Evolutionary conservation across 371 early-diverging fungal genomes (phyloP).

Genomic region (Rhizopus stolonifer): DNA sequence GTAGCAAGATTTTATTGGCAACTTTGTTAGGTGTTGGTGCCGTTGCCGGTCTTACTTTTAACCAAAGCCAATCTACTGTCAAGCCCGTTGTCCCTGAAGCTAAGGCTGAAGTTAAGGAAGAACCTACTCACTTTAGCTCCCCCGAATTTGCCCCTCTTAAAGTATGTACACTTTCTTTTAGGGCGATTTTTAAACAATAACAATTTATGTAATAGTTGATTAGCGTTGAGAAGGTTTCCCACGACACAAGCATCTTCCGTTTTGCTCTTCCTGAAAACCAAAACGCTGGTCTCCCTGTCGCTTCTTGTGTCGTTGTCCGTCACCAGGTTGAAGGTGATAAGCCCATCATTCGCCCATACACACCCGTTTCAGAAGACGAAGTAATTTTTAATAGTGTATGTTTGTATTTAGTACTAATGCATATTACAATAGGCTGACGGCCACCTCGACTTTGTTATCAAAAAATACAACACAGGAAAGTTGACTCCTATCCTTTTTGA

Average conservation of each 20-base stretch:
- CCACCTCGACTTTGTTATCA: slow-evolving; percentile 87
- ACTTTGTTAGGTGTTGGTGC: slow-evolving; percentile 40
- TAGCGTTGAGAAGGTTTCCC: slow-evolving; percentile 62
- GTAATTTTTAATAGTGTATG: too few species aligned
- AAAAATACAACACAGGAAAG: slow-evolving; percentile 69
- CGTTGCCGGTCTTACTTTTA: slow-evolving; percentile 46
- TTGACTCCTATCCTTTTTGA: slow-evolving; percentile 78
- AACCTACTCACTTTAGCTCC: slow-evolving; percentile 60
- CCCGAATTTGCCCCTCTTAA: slow-evolving; percentile 71
- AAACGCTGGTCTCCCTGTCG: slow-evolving; percentile 69
- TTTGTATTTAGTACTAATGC: too few species aligned
- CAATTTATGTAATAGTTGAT: slow-evolving; percentile 38
- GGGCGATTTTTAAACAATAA: background rate
- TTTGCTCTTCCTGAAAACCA: slow-evolving; percentile 76
- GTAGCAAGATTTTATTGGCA: slow-evolving; percentile 33
- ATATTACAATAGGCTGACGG: slow-evolving; percentile 60
- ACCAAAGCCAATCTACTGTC: slow-evolving; percentile 27
- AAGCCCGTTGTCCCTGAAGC: slow-evolving; percentile 24
- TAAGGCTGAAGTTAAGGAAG: slow-evolving; percentile 19
- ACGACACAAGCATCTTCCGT: slow-evolving; percentile 79
- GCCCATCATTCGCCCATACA: slow-evolving; percentile 86
- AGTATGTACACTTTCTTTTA: slow-evolving; percentile 16
- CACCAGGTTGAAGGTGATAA: slow-evolving; percentile 47
- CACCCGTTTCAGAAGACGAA: slow-evolving; percentile 77
- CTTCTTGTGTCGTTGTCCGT: slow-evolving; percentile 79